A percentile compares a stretch with the other conserved stretches of the same genome.
Conservation (phyloP, 306 rosid species). For the Inga laurina region DNA sequence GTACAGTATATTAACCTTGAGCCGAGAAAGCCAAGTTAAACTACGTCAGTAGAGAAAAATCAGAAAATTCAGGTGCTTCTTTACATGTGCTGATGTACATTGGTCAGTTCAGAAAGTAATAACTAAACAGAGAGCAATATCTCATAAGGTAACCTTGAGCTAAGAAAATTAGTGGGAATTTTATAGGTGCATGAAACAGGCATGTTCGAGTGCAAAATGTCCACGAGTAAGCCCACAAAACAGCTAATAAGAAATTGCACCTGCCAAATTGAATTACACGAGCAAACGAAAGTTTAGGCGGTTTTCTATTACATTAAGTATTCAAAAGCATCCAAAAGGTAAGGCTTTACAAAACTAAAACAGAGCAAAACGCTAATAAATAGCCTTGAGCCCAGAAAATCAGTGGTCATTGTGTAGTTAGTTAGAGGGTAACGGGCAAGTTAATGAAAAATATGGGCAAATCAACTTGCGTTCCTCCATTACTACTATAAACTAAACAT, state of each 20-base stretch:
- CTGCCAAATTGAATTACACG: background rate
- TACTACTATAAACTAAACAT: slow-evolving; percentile 7
- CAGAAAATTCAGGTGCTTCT: background rate
- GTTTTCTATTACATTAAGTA: background rate
- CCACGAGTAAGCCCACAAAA: background rate
- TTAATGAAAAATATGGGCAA: slow-evolving; percentile 1
- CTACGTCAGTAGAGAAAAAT: too few species aligned
- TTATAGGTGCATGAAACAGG: background rate
- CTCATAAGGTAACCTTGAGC: slow-evolving; percentile 4
- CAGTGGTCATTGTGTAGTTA: slow-evolving; percentile 6
- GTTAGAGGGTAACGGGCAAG: slow-evolving; percentile 23
- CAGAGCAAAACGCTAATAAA: background rate
- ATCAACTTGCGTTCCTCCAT: slow-evolving; percentile 10
- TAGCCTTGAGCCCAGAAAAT: slow-evolving; percentile 21
- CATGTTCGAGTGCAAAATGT: background rate
- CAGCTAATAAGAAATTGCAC: background rate
- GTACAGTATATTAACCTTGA: too few species aligned
- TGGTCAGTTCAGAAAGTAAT: background rate
- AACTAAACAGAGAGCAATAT: background rate
- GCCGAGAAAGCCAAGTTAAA: too few species aligned
- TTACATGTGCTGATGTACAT: background rate
- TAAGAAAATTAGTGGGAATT: slow-evolving; percentile 18
- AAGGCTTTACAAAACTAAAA: background rate
- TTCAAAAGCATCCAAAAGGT: background rate
- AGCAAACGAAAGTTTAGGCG: background rate